Base-by-base conservation (phyloP, 345 rosid species). In the Aquilaria yunnanensis region DNA sequence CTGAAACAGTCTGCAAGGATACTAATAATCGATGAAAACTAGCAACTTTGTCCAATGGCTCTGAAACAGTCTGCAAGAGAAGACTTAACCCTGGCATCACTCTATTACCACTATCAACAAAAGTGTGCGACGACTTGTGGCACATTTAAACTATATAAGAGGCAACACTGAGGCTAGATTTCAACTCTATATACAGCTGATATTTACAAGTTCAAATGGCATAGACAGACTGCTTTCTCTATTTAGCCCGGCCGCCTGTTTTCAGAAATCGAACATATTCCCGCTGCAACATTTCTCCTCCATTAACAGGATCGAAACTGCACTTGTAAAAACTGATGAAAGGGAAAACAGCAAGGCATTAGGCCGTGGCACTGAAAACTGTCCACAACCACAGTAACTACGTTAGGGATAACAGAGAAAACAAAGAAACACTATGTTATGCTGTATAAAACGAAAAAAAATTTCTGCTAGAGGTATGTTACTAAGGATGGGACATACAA, bases 211-310 rank as follows among this genome's bases (percentile, higher is more conserved):
- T 32, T n/a, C 30, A 55, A 41, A 63, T 53, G 67, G 51, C 53
- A 53, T 45, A 23, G 16, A 13, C 12, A 3, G 32, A 9, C 9
- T 65, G 45, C 55, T 29, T 46, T 2, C 8, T 14, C 70, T 74
- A 79, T 65, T 68, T 67, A 5, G 77, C 76, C 47, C 63, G 46
- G 58, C 63, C 66, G 50, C 66, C 77, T 1, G 78, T 70, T 69
- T 72, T 75, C 66, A 86, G 69, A 73, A 81, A 82, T 54, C 79
- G 75, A 37, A 73, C 77, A 58, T 81, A 83, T 66, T 86, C 93
- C 73, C 47, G 82, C 81, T 80, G 89, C 67, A 66, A 51, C 89
- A 86, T 81, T 69, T 80, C 75, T 51, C 92, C 87, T 45, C 89
- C 89, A 34, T 81, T 67, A 34, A 73, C 70, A 2, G 84, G 85